Conservation (phyloP, 768 basidiomycete genomes). For the Tulasnella calospora region DNA sequence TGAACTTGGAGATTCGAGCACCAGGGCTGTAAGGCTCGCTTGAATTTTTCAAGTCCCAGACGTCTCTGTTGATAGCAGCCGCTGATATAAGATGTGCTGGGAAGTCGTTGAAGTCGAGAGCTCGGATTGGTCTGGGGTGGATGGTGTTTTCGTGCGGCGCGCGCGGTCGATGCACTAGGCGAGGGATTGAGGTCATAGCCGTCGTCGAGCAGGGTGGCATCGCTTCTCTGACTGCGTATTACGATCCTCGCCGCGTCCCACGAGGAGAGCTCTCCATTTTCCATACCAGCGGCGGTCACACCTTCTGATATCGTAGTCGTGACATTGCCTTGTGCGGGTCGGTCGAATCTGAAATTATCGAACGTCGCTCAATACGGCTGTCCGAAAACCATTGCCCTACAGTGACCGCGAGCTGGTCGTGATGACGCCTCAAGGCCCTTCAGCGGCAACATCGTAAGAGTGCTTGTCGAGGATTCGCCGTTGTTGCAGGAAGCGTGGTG, state of each 20-base stretch:
- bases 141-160: slow-evolving; percentile 75
- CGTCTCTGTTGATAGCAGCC: slow-evolving; percentile 80
- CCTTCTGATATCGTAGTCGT: no score
- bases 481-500: no score
- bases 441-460: no score
- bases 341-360: slow-evolving; percentile 51
- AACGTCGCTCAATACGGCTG: no score
- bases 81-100: slow-evolving; percentile 82
- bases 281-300: no score
- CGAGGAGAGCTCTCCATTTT: slow-evolving; percentile 86
- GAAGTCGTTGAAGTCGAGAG: slow-evolving; percentile 39
- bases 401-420: no score
- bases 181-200: no score
- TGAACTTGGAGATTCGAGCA: slow-evolving; percentile 74
- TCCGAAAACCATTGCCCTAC: no score
- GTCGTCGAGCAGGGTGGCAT: background rate
- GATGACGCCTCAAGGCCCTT: no score
- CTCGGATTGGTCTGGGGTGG: no score
- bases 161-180: slow-evolving; percentile 37
- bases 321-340: no score
- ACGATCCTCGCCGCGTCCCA: slow-evolving; percentile 94
- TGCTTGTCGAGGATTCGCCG: no score
- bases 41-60: slow-evolving; percentile 94
- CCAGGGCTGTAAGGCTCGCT: slow-evolving; percentile 96
- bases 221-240: slow-evolving; percentile 66